Evolutionary conservation across 1,139 yeast species (phyloP).

Genomic region (Lodderomyces pseudojiufengensis): DNA sequence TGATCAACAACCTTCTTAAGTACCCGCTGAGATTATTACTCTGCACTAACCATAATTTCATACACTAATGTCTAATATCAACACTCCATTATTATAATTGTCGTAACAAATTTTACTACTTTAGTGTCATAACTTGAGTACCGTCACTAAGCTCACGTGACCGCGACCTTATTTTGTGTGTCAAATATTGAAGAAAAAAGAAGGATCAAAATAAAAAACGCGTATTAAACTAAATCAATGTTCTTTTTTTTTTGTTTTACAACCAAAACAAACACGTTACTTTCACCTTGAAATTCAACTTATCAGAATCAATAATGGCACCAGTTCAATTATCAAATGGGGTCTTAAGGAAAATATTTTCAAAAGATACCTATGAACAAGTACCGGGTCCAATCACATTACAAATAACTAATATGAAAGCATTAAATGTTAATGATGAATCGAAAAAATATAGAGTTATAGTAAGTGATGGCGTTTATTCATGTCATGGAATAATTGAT

Average conservation of each 20-base stretch:
- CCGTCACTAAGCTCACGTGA: no score
- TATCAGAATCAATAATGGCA: constrained; percentile 7
- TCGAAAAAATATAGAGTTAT: constrained; percentile 50
- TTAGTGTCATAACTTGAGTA: no score
- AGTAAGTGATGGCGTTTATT: constrained; percentile 62
- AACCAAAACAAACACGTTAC: not conserved
- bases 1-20: no score
- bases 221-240: not conserved
- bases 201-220: not conserved
- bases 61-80: no score
- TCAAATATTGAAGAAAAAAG: no score
- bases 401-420: constrained; percentile 47
- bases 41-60: no score
- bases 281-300: not conserved
- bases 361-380: constrained; percentile 21
- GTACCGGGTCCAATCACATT: constrained; percentile 35
- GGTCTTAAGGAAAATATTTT: constrained; percentile 26
- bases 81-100: no score
- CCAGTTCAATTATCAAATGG: constrained; percentile 18
- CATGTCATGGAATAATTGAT: constrained; percentile 63
- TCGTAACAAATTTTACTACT: no score
- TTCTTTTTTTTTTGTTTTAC: not conserved
- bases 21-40: no score
- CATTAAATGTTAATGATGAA: constrained; percentile 36
- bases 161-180: no score